Evolutionary conservation across 2,329 filamentous ascomycete genomes (phyloP).

Genomic region (Beauveria scarabaeidicola): DNA sequence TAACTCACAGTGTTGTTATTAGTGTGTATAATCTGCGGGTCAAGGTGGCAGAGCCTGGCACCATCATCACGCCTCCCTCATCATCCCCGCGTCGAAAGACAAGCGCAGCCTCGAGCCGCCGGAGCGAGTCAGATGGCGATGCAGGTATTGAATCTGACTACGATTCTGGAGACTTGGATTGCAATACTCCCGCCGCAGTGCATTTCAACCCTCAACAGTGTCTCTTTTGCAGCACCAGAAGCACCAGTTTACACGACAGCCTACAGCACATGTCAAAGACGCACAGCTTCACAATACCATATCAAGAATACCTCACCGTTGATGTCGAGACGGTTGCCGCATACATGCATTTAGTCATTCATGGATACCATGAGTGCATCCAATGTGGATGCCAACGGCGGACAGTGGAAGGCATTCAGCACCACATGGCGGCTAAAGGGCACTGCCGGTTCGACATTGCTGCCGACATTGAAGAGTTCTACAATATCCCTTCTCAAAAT

Average conservation of each 20-base stretch:
- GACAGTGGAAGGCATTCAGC: conserved; percentile 36
- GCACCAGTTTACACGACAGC: conserved; percentile 26
- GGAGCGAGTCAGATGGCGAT: not conserved
- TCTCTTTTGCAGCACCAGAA: conserved; percentile 32
- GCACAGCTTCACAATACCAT: conserved; percentile 39
- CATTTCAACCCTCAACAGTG: conserved; percentile 27
- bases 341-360: conserved; percentile 41
- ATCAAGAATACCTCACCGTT: conserved; percentile 31
- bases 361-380: conserved; percentile 42
- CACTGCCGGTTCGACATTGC: conserved; percentile 38
- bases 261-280: conserved; percentile 39
- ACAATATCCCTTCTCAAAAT: conserved; percentile 17
- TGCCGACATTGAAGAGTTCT: conserved; percentile 34
- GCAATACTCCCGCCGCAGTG: not conserved
- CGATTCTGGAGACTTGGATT: not conserved
- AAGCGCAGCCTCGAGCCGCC: not conserved
- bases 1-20: not conserved
- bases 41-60: conserved; percentile 16
- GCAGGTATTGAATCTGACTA: not conserved
- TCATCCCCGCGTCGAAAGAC: not conserved
- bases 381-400: conserved; percentile 36
- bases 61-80: conserved; percentile 10
- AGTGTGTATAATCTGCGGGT: conserved; percentile 20
- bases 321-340: conserved; percentile 37
- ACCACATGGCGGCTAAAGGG: conserved; percentile 42